These are phyloP conservation scores for Marasmius oreades DNA, from an alignment of 1,284 basidiomycete species.

Conservation along the genomic window DNA sequence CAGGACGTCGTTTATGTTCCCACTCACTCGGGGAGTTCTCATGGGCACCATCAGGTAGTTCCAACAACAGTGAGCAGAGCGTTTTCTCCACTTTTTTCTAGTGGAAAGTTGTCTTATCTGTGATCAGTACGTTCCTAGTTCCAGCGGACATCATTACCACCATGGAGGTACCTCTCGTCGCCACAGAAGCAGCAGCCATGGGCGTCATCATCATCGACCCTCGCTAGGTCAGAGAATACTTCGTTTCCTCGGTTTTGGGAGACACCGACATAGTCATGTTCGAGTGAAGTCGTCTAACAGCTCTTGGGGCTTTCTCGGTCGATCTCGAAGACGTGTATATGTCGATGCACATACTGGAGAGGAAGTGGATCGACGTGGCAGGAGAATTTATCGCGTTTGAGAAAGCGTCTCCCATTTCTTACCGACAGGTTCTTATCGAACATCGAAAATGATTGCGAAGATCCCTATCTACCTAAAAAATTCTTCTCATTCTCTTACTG, in stretches of 20 bases:
- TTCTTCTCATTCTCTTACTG: not conserved
- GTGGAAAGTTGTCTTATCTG: not conserved
- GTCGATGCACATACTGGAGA: slow-evolving; percentile 45
- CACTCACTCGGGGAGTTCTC: slow-evolving; percentile 22
- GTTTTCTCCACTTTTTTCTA: not conserved
- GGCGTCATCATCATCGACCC: slow-evolving; percentile 20
- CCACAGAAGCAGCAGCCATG: slow-evolving; percentile 6
- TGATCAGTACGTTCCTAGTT: not conserved
- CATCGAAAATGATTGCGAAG: too few relatives aligned
- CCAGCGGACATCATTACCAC: slow-evolving; percentile 11
- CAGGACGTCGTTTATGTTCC: slow-evolving; percentile 23
- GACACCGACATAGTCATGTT: slow-evolving; percentile 26
- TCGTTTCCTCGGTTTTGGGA: slow-evolving; percentile 51
- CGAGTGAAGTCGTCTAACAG: slow-evolving; percentile 35
- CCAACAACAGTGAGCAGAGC: slow-evolving; percentile 16
- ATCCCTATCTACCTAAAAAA: too few relatives aligned
- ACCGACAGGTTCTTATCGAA: too few relatives aligned
- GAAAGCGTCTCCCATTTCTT: too few relatives aligned
- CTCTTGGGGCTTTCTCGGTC: slow-evolving; percentile 46
- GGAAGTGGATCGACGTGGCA: slow-evolving; percentile 49
- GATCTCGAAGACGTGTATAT: slow-evolving; percentile 42
- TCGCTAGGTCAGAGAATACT: slow-evolving; percentile 49
- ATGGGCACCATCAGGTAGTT: slow-evolving; percentile 14
- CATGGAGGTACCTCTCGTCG: slow-evolving; percentile 13
- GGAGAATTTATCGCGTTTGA: slow-evolving; percentile 49